A percentile compares a stretch with the other conserved stretches of the same genome.
phyloP scores from a whole-genome alignment of 179 eudicot species.

The Camellia oleifera region DNA sequence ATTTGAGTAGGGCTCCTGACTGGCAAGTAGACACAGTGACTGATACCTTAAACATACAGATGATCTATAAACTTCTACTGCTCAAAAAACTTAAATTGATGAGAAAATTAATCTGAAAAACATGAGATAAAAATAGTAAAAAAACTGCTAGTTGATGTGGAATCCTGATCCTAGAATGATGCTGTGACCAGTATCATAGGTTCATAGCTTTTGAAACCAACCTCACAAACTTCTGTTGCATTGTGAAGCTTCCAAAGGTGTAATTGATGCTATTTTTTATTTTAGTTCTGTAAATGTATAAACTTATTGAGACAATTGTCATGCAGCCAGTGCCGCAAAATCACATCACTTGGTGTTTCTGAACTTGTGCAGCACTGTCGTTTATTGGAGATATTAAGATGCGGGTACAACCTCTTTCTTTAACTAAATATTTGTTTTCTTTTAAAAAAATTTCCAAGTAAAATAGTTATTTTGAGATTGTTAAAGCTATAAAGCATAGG shows the following conservation, averaged over 20 bases:
- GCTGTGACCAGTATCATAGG: neutral
- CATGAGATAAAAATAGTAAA: neutral
- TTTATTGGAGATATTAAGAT: slow-evolving; percentile 80
- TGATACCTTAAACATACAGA: too few species aligned
- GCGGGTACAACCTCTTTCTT: slow-evolving; percentile 65
- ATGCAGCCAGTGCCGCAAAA: slow-evolving; percentile 76
- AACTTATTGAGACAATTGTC: slow-evolving; percentile 15
- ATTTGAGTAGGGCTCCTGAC: neutral
- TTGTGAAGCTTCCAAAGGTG: neutral
- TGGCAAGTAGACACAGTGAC: neutral
- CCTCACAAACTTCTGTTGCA: neutral
- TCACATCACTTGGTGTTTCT: slow-evolving; percentile 62
- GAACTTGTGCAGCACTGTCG: slow-evolving; percentile 63
- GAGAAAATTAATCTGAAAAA: neutral
- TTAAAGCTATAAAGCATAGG: neutral
- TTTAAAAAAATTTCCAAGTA: neutral
- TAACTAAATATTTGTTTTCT: neutral
- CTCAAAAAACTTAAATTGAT: neutral
- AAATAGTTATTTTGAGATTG: too few species aligned
- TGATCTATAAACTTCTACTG: neutral
- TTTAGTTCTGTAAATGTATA: slow-evolving; percentile 5
- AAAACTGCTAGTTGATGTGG: neutral
- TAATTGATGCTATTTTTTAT: neutral
- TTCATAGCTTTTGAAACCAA: neutral
- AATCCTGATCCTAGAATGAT: neutral